phyloP scores from a whole-genome alignment of 257 asterid species.

The Solanum tarapatanum region DNA sequence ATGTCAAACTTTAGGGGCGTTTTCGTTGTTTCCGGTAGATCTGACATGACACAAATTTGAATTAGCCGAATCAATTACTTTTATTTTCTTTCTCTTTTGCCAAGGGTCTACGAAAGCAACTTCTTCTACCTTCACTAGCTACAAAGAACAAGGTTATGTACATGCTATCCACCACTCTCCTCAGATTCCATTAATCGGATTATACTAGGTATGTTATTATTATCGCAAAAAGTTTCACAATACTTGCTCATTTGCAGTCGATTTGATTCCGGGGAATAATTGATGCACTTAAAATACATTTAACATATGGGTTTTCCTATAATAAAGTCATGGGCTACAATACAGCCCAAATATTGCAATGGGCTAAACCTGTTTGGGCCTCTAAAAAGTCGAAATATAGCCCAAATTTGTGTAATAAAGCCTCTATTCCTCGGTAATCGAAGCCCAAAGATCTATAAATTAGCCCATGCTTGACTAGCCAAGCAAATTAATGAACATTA shows the following conservation, averaged over 20 bases:
- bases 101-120: not conserved
- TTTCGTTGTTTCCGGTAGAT: not conserved
- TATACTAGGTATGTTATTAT: not conserved
- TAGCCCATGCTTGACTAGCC: not conserved
- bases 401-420: not conserved
- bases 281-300: too few species aligned
- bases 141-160: not conserved
- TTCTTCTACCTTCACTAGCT: not conserved
- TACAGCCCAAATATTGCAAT: not conserved
- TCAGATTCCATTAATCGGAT: too few species aligned
- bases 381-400: not conserved
- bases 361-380: not conserved
- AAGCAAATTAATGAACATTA: not conserved
- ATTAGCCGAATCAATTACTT: not conserved
- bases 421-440: not conserved
- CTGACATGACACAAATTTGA: not conserved
- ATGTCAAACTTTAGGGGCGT: not conserved
- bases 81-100: not conserved
- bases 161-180: not conserved
- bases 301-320: not conserved
- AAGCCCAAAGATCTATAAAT: not conserved
- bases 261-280: too few species aligned
- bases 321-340: not conserved
- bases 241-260: too few species aligned
- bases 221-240: not conserved